Evolutionary conservation across 805 yeast species (phyloP).

Genomic region (Kuraishia ogatae): DNA sequence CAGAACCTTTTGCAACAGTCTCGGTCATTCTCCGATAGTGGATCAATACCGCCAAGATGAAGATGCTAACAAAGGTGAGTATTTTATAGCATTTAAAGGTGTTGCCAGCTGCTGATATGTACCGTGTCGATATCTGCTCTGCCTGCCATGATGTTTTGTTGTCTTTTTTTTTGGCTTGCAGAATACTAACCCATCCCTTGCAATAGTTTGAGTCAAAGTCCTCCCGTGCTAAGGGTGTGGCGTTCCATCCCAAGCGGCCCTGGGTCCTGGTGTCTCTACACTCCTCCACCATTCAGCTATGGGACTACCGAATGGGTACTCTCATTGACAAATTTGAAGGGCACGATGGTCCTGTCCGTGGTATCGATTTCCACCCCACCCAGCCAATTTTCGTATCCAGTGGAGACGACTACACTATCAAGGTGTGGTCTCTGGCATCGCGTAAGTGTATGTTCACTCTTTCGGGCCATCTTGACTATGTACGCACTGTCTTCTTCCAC

Average conservation of each 20-base stretch:
- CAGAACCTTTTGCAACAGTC: background rate
- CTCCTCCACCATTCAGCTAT: constrained; percentile 96
- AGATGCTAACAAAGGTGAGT: constrained; percentile 70
- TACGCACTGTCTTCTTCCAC: constrained; percentile 91
- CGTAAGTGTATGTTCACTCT: constrained; percentile 88
- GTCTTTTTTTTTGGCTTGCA: background rate
- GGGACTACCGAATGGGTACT: constrained; percentile 99
- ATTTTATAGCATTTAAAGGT: background rate
- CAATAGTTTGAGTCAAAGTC: constrained; percentile 90
- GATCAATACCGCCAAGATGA: constrained; percentile 42
- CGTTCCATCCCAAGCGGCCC: constrained; percentile 92
- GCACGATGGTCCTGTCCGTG: constrained; percentile 97
- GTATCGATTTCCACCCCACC: constrained; percentile 93
- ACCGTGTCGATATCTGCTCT: background rate
- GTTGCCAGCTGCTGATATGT: too few relatives aligned
- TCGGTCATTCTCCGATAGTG: background rate
- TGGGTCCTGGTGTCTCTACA: constrained; percentile 94
- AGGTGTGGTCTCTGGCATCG: constrained; percentile 92
- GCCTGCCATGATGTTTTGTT: background rate
- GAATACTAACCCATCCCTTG: background rate
- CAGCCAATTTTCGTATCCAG: constrained; percentile 97
- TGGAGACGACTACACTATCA: constrained; percentile 92
- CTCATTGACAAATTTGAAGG: constrained; percentile 93
- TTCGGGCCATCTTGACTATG: constrained; percentile 90
- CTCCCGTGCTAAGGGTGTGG: constrained; percentile 94